phyloP scores from a whole-genome alignment of 73 alveolate species.

The Paramecium octaurelia region DNA sequence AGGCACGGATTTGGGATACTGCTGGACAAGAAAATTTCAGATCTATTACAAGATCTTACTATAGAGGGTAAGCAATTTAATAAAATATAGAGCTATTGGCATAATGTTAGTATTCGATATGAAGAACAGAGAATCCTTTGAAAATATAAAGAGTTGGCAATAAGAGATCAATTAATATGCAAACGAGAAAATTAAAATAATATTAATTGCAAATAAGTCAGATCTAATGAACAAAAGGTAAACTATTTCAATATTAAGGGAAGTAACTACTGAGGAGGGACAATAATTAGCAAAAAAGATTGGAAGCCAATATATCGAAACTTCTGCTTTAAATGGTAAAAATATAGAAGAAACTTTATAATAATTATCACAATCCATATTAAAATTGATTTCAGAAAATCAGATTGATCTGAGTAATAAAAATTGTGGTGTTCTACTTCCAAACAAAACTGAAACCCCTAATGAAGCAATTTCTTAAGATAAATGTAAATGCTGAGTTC shows the following conservation, averaged over 20 bases:
- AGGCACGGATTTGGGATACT: slow-evolving; percentile 70
- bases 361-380: not conserved
- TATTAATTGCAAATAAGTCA: slow-evolving; percentile 62
- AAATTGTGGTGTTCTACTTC: not conserved
- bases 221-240: slow-evolving; percentile 33
- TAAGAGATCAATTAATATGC: slow-evolving; percentile 54
- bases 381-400: not conserved
- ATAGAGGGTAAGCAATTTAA: slow-evolving; percentile 53
- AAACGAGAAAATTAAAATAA: slow-evolving; percentile 47
- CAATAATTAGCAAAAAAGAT: not conserved
- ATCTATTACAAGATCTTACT: slow-evolving; percentile 68
- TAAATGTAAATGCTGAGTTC: not conserved
- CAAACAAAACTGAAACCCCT: not conserved
- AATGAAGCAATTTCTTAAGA: not conserved
- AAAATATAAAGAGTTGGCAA: slow-evolving; percentile 55
- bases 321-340: not conserved
- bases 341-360: not conserved
- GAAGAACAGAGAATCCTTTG: slow-evolving; percentile 45
- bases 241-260: not conserved
- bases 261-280: not conserved
- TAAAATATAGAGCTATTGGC: slow-evolving; percentile 60
- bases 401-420: not conserved
- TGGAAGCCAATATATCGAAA: not conserved
- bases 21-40: slow-evolving; percentile 70
- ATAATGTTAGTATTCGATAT: slow-evolving; percentile 69